Percentiles rank a stretch among this genome's conserved stretches.
phyloP scores from a whole-genome alignment of 176 grass and related monocot species.

The Olyra latifolia region DNA sequence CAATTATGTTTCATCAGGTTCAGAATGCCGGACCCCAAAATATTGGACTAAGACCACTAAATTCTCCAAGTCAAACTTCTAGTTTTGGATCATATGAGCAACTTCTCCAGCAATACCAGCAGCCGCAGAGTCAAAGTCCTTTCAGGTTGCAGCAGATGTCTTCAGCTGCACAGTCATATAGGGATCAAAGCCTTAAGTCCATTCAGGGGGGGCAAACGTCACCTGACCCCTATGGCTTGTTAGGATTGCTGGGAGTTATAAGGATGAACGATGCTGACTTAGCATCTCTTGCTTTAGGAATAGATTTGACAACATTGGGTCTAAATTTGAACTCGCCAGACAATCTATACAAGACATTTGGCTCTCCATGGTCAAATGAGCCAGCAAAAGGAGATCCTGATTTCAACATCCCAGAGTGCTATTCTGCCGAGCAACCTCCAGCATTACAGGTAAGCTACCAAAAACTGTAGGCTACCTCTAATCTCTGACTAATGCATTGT shows the following conservation, averaged over 20 bases:
- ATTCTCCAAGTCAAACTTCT: constrained; percentile 57
- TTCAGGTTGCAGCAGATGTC: constrained; percentile 86
- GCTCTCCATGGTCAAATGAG: constrained; percentile 91
- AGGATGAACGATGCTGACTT: constrained; percentile 78
- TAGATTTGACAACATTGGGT: constrained; percentile 87
- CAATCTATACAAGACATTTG: constrained; percentile 95
- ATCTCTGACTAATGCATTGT: background rate
- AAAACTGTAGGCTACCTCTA: background rate
- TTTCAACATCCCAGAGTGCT: constrained; percentile 80
- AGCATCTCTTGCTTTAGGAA: constrained; percentile 86
- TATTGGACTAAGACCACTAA: constrained; percentile 70
- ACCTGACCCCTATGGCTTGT: constrained; percentile 82
- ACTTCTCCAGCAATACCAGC: constrained; percentile 92
- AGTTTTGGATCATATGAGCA: constrained; percentile 80
- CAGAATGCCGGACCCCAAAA: constrained; percentile 62
- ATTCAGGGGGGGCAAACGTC: constrained; percentile 54
- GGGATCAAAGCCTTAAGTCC: constrained; percentile 75
- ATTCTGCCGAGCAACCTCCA: constrained; percentile 61
- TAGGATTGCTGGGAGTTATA: constrained; percentile 79
- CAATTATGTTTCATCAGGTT: constrained; percentile 53
- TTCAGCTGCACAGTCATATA: constrained; percentile 64
- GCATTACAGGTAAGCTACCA: constrained; percentile 53
- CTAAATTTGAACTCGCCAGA: constrained; percentile 90
- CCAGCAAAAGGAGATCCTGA: constrained; percentile 81
- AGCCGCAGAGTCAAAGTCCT: constrained; percentile 65